Base-by-base conservation (phyloP, 768 basidiomycete species). In the Amanita jacksonii region DNA sequence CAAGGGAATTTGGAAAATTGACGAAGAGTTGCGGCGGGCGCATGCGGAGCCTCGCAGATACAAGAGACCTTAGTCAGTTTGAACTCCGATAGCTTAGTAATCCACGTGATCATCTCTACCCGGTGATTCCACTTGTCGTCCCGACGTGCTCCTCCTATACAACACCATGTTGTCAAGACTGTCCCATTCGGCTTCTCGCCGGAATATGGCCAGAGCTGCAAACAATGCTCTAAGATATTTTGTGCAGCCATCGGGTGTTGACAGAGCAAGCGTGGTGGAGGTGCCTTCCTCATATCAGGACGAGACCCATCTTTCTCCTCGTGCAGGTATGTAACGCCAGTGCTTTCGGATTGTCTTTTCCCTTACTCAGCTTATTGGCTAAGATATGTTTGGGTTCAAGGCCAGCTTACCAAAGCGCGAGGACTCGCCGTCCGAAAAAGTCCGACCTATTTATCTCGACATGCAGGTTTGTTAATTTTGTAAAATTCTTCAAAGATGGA, bases 381-480 rank as follows among this genome's bases (percentile, higher is more conserved):
- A 51, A 90, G 89, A 90, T 56, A 89, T 90, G 84, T 74, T 89
- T 48, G 88, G 89, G 5, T 92, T 92, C 61, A 90, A 86, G 61
- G 65, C 91, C 10, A 81, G 79, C 52, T 63, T 72, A 39, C 75
- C 78, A 28, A 69, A 60, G 43, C 73, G 76, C 37, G 82, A 84
- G 57, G 74, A 67, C 35, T 68, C 72, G 8, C 46, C 72, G 40
- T 66, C 70, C 38, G 73, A 73, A 43, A 84, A 82, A 62, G 71
- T 73, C 22, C 76, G 91, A 23, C 92, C 96, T 13, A 97, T 99
- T 51, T 99, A 99, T 63, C 78, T 99, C 38, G 96, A 99, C 63
- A 86, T 94, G 87, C 93, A 96, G 77, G 91, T 83, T 43, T 49
- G 76, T 57, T 35, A 18, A 30, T 20, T 18, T 9, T 19, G 2